phyloP scores from a whole-genome alignment of 345 rosid genomes.

The Noccaea caerulescens region DNA sequence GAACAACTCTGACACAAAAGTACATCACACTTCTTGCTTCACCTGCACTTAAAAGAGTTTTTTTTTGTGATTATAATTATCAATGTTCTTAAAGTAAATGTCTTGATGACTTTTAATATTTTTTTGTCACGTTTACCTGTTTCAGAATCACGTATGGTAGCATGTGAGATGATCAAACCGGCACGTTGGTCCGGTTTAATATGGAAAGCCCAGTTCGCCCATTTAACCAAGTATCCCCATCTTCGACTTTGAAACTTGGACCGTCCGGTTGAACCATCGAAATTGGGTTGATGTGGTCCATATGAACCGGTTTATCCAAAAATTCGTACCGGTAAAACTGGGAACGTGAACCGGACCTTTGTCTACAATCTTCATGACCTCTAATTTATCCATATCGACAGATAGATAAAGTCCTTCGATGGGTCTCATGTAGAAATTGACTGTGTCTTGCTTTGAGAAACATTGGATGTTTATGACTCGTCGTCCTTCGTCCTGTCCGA shows the following conservation, averaged over 20 bases:
- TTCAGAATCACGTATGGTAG: constrained; percentile 7
- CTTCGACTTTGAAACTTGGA: constrained; percentile 10
- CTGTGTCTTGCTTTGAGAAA: constrained; percentile 7
- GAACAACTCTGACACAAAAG: constrained; percentile 10
- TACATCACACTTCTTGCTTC: constrained; percentile 27
- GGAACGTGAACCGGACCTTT: constrained; percentile 1
- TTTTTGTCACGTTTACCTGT: background rate
- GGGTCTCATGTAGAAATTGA: constrained; percentile 14
- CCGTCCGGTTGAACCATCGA: constrained; percentile 12
- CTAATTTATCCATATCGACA: constrained; percentile 9
- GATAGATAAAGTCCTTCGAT: constrained; percentile 17
- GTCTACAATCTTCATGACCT: constrained; percentile 8
- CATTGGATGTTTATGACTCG: constrained; percentile 13
- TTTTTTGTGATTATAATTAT: background rate
- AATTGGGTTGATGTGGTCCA: constrained; percentile 13
- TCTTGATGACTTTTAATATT: too few relatives aligned
- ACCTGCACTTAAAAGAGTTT: background rate
- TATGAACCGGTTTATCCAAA: constrained; percentile 11
- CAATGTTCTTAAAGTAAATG: background rate
- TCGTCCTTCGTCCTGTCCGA: constrained; percentile 26
- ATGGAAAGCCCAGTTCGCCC: constrained; percentile 19
- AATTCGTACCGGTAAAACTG: background rate
- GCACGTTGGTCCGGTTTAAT: constrained; percentile 12
- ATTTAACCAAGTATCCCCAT: constrained; percentile 12
- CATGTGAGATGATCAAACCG: constrained; percentile 17